Evolutionary conservation across 2,329 filamentous ascomycete species (phyloP).

Genomic region (Aspergillus sp.): DNA sequence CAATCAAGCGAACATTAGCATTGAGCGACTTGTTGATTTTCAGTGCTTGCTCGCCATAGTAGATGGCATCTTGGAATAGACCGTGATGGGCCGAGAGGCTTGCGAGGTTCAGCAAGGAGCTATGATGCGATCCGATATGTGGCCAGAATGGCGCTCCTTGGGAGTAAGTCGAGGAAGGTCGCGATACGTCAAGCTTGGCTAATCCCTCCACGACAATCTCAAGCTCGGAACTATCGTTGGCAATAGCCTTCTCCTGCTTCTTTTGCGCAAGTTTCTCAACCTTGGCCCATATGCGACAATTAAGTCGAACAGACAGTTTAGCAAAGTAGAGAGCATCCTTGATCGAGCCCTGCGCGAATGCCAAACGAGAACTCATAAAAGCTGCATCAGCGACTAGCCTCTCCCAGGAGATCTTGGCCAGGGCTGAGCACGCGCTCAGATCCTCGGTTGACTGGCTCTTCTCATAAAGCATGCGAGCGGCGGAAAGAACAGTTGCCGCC

Average conservation of each 20-base stretch:
- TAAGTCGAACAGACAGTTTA: constrained; percentile 54
- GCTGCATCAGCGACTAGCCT: constrained; percentile 63
- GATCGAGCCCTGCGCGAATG: constrained; percentile 59
- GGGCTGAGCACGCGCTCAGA: constrained; percentile 39
- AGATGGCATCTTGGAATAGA: constrained; percentile 83
- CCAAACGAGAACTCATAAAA: constrained; percentile 67
- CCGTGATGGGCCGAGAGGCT: constrained; percentile 81
- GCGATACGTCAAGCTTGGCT: constrained; percentile 45
- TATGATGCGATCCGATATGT: constrained; percentile 73
- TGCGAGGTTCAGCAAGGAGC: constrained; percentile 73
- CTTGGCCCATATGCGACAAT: constrained; percentile 57
- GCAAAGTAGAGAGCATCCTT: constrained; percentile 54
- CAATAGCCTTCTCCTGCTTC: constrained; percentile 36
- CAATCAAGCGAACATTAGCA: constrained; percentile 59
- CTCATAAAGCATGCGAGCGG: constrained; percentile 38
- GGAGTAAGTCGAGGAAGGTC: constrained; percentile 49
- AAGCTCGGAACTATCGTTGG: constrained; percentile 34
- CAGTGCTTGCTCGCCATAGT: constrained; percentile 82
- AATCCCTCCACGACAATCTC: constrained; percentile 44
- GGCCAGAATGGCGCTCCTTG: constrained; percentile 77
- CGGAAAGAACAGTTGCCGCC: constrained; percentile 48
- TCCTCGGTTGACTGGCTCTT: constrained; percentile 35
- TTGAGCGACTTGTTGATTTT: constrained; percentile 73
- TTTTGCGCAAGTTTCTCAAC: constrained; percentile 51
- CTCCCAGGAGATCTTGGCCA: constrained; percentile 53